These are phyloP conservation scores for Neurospora terricola DNA, from an alignment of 495 filamentous ascomycete species.

Conservation along the genomic window DNA sequence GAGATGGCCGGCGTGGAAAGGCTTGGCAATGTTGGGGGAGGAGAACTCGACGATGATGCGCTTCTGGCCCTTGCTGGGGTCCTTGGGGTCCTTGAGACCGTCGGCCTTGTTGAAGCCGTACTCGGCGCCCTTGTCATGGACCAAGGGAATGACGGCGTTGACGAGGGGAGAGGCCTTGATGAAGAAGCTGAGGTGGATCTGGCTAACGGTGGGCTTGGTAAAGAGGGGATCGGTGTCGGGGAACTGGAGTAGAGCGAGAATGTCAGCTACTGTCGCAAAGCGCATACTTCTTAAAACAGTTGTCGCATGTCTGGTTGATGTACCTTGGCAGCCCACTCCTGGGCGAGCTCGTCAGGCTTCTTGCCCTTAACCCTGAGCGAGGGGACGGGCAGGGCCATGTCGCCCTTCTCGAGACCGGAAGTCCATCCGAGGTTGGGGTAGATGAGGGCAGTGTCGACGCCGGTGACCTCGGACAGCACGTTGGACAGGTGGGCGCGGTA, in stretches of 20 bases:
- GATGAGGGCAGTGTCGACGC: slow-evolving; percentile 64
- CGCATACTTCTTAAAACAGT: no score
- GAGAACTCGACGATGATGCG: slow-evolving; percentile 54
- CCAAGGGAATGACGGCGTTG: slow-evolving; percentile 51
- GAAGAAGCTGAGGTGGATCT: slow-evolving; percentile 74
- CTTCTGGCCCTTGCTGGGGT: slow-evolving; percentile 62
- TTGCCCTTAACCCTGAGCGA: slow-evolving; percentile 71
- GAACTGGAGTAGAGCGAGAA: slow-evolving; percentile 37
- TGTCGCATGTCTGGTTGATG: background rate
- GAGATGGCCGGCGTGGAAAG: slow-evolving; percentile 59
- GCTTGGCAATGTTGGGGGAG: slow-evolving; percentile 55
- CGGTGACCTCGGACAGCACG: slow-evolving; percentile 59
- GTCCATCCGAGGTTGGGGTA: slow-evolving; percentile 76
- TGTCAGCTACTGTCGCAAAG: background rate
- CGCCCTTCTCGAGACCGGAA: slow-evolving; percentile 76
- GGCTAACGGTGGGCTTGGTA: slow-evolving; percentile 50
- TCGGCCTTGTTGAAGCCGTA: slow-evolving; percentile 59
- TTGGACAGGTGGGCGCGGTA: slow-evolving; percentile 78
- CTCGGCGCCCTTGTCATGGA: slow-evolving; percentile 47
- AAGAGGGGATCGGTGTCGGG: slow-evolving; percentile 65
- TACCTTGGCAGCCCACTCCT: slow-evolving; percentile 62
- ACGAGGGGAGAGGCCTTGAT: slow-evolving; percentile 52
- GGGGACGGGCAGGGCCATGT: slow-evolving; percentile 70
- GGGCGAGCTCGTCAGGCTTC: slow-evolving; percentile 63
- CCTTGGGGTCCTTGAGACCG: slow-evolving; percentile 56